Percentiles rank a stretch among this genome's conserved stretches.
Evolutionary conservation across 2,329 filamentous ascomycete species (phyloP).

Genomic region (Periconia sp.): DNA sequence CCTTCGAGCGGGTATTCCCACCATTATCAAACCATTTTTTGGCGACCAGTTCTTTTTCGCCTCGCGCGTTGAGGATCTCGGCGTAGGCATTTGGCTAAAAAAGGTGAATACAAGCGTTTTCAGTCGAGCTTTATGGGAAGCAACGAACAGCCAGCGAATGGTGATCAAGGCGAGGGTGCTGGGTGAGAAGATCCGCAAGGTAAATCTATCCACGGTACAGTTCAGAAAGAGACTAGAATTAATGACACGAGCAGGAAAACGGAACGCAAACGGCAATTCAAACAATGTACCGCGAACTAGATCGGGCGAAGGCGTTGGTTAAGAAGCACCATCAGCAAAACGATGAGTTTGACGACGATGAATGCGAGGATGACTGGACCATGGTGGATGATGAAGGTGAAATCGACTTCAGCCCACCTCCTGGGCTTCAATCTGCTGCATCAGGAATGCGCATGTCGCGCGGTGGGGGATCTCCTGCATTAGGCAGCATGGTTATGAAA

Average conservation of each 20-base stretch:
- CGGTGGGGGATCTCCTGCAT: slow-evolving; percentile 23
- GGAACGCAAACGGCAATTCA: slow-evolving; percentile 91
- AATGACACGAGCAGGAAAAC: slow-evolving; percentile 64
- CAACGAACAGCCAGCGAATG: slow-evolving; percentile 87
- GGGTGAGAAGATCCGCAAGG: slow-evolving; percentile 84
- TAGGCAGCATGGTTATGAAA: slow-evolving; percentile 37
- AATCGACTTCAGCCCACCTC: slow-evolving; percentile 13
- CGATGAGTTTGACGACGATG: slow-evolving; percentile 50
- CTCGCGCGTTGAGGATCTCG: slow-evolving; percentile 83
- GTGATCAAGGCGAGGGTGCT: slow-evolving; percentile 79
- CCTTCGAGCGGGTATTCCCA: slow-evolving; percentile 85
- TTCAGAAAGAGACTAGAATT: slow-evolving; percentile 27
- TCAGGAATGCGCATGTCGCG: slow-evolving; percentile 20
- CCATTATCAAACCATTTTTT: slow-evolving; percentile 95
- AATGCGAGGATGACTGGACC: slow-evolving; percentile 86
- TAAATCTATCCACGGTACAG: slow-evolving; percentile 49
- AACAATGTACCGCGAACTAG: slow-evolving; percentile 89
- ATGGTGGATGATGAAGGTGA: slow-evolving; percentile 69
- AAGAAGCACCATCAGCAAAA: slow-evolving; percentile 55
- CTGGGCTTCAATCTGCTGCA: slow-evolving; percentile 17
- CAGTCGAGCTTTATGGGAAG: slow-evolving; percentile 85
- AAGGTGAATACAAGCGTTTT: slow-evolving; percentile 88
- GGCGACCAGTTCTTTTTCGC: slow-evolving; percentile 98
- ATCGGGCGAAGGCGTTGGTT: slow-evolving; percentile 85
- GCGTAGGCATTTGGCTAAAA: slow-evolving; percentile 86